Percentiles rank a stretch among this genome's conserved stretches.
These are phyloP conservation scores for Trichopus zeylanicus DNA, from an alignment of 116 monocot genomes.

Conservation along the genomic window DNA sequence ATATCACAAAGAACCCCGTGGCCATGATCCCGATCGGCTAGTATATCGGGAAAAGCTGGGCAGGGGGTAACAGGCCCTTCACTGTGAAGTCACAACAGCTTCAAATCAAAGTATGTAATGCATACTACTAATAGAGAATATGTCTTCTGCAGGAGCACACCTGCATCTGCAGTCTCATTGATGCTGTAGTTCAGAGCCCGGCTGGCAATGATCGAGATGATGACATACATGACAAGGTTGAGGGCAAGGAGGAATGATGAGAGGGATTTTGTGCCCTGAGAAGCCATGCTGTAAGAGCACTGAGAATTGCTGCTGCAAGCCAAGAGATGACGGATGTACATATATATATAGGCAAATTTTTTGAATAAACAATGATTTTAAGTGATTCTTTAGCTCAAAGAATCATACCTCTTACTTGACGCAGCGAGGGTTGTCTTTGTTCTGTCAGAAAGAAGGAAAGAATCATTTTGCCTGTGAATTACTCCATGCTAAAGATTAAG, in stretches of 20 bases:
- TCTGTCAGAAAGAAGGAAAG: constrained; percentile 8
- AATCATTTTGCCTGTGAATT: too few relatives aligned
- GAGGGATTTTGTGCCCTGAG: constrained; percentile 24
- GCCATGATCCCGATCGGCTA: constrained; percentile 82
- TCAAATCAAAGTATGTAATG: too few relatives aligned
- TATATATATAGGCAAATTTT: not conserved
- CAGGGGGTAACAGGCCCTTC: constrained; percentile 20
- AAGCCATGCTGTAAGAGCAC: constrained; percentile 32
- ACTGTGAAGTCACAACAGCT: constrained; percentile 25
- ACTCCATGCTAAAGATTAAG: too few relatives aligned
- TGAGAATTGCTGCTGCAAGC: not conserved
- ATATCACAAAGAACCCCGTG: constrained; percentile 83
- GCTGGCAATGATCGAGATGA: constrained; percentile 38
- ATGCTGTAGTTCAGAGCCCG: constrained; percentile 83
- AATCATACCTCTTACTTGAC: constrained; percentile 1
- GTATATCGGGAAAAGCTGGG: constrained; percentile 69
- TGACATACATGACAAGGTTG: constrained; percentile 67
- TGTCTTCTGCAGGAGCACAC: too few relatives aligned
- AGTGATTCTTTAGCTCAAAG: constrained; percentile 9
- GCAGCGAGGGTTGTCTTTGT: too few relatives aligned
- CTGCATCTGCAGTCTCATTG: constrained; percentile 37
- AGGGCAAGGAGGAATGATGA: constrained; percentile 51
- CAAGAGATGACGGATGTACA: too few relatives aligned
- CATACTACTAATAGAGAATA: too few relatives aligned
- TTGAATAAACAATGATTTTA: not conserved